Percentiles rank a stretch among this genome's conserved stretches.
Conservation (phyloP, 441 rosid genomes). For the Jatropha multifida region DNA sequence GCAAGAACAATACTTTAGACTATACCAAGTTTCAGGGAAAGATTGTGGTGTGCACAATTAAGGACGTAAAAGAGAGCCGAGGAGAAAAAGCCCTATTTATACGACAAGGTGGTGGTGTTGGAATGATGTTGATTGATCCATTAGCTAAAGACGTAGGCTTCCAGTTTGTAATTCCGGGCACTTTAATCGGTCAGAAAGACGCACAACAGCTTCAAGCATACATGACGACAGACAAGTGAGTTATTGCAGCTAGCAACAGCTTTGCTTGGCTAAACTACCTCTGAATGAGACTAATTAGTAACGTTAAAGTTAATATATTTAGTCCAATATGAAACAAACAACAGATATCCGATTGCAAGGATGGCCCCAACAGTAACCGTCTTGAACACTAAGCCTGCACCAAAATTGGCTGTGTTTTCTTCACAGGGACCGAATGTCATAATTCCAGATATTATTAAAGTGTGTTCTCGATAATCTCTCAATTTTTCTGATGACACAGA, state of each 20-base stretch:
- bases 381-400: conserved; percentile 42
- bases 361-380: conserved; percentile 38
- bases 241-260: not conserved
- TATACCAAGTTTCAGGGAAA: conserved; percentile 40
- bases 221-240: conserved; percentile 36
- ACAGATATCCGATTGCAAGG: conserved; percentile 40
- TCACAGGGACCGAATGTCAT: conserved; percentile 46
- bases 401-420: conserved; percentile 44
- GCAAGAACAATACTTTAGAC: conserved; percentile 47
- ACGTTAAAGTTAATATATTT: not conserved
- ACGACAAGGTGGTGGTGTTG: conserved; percentile 44
- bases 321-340: not conserved
- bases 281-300: not conserved
- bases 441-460: conserved; percentile 49
- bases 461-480: conserved; percentile 8
- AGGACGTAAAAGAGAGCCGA: conserved; percentile 27
- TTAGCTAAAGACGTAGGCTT: conserved; percentile 36
- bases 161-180: conserved; percentile 39
- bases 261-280: not conserved
- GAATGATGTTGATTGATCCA: conserved; percentile 45
- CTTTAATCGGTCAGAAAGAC: conserved; percentile 39
- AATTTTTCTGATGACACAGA: not conserved
- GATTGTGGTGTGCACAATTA: conserved; percentile 44
- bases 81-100: conserved; percentile 31
- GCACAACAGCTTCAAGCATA: conserved; percentile 44